Conservation (phyloP, 2,329 filamentous ascomycete species). For the Piedraia hortae region DNA sequence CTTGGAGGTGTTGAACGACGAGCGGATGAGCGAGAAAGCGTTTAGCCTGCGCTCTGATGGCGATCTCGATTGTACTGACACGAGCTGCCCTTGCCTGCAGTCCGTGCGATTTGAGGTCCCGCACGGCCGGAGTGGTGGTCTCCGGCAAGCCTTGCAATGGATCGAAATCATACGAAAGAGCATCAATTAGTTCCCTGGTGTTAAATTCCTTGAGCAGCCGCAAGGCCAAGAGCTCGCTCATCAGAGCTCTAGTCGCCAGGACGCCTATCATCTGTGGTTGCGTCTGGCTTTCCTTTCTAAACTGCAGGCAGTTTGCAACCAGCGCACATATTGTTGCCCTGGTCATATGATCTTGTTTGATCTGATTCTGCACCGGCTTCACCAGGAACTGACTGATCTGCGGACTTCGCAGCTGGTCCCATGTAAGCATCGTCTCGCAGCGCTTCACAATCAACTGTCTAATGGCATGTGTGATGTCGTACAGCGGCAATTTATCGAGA, state of each 20-base stretch:
- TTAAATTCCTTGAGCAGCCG: constrained; percentile 73
- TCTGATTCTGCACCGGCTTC: constrained; percentile 83
- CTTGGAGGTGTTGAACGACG: constrained; percentile 82
- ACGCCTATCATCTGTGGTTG: constrained; percentile 65
- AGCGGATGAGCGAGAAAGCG: constrained; percentile 75
- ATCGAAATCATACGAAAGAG: constrained; percentile 82
- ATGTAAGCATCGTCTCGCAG: constrained; percentile 76
- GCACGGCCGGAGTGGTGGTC: constrained; percentile 10
- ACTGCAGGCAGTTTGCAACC: constrained; percentile 83
- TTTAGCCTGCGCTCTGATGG: constrained; percentile 78
- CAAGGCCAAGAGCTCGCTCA: constrained; percentile 75
- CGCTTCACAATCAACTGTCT: constrained; percentile 57
- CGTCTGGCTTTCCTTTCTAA: constrained; percentile 58
- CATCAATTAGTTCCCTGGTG: constrained; percentile 75
- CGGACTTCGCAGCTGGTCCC: constrained; percentile 86
- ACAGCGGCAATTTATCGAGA: constrained; percentile 63
- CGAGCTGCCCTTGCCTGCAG: constrained; percentile 34
- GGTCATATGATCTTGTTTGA: constrained; percentile 57
- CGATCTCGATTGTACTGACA: constrained; percentile 75
- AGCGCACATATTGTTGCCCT: constrained; percentile 68
- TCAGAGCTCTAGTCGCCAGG: constrained; percentile 57
- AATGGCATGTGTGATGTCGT: constrained; percentile 72
- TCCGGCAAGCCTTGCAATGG: constrained; percentile 55
- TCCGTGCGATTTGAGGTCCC: constrained; percentile 14
- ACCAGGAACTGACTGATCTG: constrained; percentile 88